A percentile compares a stretch with the other conserved stretches of the same genome.
These are phyloP conservation scores for Aspergillus cavernicola DNA, from an alignment of 495 filamentous ascomycete genomes.

Conservation along the genomic window DNA sequence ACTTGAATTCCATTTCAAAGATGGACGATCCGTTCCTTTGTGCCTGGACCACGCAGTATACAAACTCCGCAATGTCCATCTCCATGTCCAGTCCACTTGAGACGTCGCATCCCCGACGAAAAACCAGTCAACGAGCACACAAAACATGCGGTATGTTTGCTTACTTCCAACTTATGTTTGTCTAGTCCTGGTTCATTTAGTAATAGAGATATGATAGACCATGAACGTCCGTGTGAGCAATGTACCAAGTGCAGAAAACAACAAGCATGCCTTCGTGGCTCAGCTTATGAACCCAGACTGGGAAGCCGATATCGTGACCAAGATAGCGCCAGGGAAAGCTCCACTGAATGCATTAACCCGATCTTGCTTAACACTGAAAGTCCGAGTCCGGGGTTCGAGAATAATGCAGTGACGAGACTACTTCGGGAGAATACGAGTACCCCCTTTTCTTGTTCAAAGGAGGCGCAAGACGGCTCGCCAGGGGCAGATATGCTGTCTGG, in stretches of 20 bases:
- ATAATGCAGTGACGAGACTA: no score
- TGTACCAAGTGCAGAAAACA: background rate
- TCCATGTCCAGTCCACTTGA: background rate
- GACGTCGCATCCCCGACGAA: background rate
- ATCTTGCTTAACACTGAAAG: background rate
- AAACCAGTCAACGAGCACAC: background rate
- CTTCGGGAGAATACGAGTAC: background rate
- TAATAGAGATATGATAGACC: background rate
- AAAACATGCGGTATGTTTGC: background rate
- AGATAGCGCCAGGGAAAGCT: no score
- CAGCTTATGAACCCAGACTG: no score
- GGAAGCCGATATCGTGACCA: no score
- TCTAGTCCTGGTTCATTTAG: background rate
- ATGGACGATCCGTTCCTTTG: background rate
- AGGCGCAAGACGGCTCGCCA: no score
- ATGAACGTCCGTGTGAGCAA: background rate
- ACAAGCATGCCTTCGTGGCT: background rate
- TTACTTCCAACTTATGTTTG: background rate
- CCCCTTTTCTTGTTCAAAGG: background rate
- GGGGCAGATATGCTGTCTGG: no score
- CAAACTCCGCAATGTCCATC: background rate
- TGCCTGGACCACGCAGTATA: constrained; percentile 1
- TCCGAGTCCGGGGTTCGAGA: background rate
- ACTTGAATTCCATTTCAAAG: no score
- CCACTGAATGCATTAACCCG: background rate